A percentile compares a stretch with the other conserved stretches of the same genome.
These are phyloP conservation scores for Exophiala lecanii-corni DNA, from an alignment of 2,329 filamentous ascomycete genomes.

Conservation along the genomic window DNA sequence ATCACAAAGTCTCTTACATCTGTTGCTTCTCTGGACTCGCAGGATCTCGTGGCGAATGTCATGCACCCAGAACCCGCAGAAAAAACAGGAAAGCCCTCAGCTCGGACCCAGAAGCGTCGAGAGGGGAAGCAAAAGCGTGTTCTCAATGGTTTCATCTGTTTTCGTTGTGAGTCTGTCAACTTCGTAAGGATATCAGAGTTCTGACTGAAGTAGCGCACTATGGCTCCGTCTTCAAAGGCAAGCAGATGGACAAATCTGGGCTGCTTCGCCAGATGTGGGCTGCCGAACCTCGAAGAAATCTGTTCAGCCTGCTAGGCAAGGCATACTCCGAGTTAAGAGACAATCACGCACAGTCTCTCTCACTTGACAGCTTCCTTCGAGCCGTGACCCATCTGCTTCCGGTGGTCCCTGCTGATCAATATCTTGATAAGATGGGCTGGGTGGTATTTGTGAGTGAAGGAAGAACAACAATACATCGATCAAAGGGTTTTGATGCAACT, in stretches of 20 bases:
- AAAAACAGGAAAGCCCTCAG: not conserved
- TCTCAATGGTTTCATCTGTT: slow-evolving; percentile 38
- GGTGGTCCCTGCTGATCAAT: slow-evolving; percentile 42
- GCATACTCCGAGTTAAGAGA: slow-evolving; percentile 54
- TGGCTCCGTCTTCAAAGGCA: slow-evolving; percentile 41
- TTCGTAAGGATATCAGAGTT: not conserved
- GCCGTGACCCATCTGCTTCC: slow-evolving; percentile 45
- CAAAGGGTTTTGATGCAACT: slow-evolving; percentile 7
- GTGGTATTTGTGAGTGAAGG: slow-evolving; percentile 4
- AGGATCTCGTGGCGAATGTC: not conserved
- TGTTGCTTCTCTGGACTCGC: not conserved
- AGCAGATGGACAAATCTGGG: slow-evolving; percentile 52
- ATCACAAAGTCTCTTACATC: slow-evolving; percentile 1
- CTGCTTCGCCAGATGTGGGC: slow-evolving; percentile 49
- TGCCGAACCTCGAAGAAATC: slow-evolving; percentile 46
- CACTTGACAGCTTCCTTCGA: slow-evolving; percentile 46
- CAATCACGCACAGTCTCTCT: slow-evolving; percentile 43
- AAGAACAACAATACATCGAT: slow-evolving; percentile 7
- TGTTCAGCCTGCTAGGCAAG: slow-evolving; percentile 52
- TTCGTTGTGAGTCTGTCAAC: slow-evolving; percentile 31
- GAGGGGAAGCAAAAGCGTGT: slow-evolving; percentile 23
- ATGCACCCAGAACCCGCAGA: not conserved
- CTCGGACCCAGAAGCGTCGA: not conserved
- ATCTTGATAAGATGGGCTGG: slow-evolving; percentile 48
- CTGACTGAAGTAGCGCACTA: slow-evolving; percentile 40